phyloP scores from a whole-genome alignment of 805 yeast species.

The Barnettozyma sp. region DNA sequence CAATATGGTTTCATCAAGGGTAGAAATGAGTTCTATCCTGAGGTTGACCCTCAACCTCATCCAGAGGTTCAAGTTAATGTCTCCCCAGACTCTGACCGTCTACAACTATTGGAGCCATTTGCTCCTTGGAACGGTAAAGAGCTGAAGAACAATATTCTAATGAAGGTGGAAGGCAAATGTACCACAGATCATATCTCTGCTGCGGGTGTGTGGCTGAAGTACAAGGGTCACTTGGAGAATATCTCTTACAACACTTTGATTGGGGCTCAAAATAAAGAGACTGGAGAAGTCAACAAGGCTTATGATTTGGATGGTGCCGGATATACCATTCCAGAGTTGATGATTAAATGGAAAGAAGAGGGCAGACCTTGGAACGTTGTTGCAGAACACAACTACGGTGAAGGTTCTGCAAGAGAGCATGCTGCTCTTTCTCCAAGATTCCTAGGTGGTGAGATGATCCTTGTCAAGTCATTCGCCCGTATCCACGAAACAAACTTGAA shows the following conservation, averaged over 20 bases:
- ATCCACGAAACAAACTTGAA: constrained; percentile 97
- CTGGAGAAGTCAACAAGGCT: constrained; percentile 90
- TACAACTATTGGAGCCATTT: constrained; percentile 87
- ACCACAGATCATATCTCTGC: constrained; percentile 98
- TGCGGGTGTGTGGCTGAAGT: constrained; percentile 98
- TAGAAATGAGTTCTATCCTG: constrained; percentile 70
- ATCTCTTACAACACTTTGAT: constrained; percentile 91
- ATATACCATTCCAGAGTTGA: constrained; percentile 86
- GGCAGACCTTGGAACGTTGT: constrained; percentile 86
- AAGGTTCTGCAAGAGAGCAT: constrained; percentile 98
- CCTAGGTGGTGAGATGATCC: constrained; percentile 82
- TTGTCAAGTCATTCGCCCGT: constrained; percentile 95
- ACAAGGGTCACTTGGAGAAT: constrained; percentile 95
- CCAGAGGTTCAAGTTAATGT: constrained; percentile 56
- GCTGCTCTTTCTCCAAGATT: constrained; percentile 95
- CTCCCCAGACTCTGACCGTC: constrained; percentile 85
- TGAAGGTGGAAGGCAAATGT: constrained; percentile 96
- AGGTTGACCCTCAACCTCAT: constrained; percentile 55
- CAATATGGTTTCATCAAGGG: constrained; percentile 69
- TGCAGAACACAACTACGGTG: constrained; percentile 98
- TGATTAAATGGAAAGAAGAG: constrained; percentile 92
- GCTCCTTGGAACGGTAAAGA: constrained; percentile 83
- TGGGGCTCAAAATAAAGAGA: constrained; percentile 95
- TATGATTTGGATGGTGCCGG: constrained; percentile 77
- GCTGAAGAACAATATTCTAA: constrained; percentile 61